Percentiles rank a stretch among this genome's conserved stretches.
Evolutionary conservation across 371 early-diverging fungal species (phyloP).

Genomic region (Mortierella sp.): DNA sequence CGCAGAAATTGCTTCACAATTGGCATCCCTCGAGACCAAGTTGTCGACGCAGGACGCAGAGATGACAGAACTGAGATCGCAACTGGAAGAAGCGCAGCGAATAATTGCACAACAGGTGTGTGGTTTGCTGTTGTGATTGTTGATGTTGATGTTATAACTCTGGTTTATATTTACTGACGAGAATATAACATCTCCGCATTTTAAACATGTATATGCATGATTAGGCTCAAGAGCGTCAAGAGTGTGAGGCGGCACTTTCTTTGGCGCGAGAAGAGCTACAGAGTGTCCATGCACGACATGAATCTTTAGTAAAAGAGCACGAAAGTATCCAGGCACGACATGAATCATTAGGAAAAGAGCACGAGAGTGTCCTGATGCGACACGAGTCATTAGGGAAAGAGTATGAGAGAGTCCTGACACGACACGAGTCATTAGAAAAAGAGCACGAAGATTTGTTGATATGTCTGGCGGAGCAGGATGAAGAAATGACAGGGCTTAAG

Average conservation of each 20-base stretch:
- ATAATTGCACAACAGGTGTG: constrained; percentile 22
- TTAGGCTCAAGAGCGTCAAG: constrained; percentile 34
- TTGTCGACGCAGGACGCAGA: constrained; percentile 50
- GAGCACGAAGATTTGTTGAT: constrained; percentile 95
- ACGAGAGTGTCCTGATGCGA: constrained; percentile 61
- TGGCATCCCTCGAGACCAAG: constrained; percentile 47
- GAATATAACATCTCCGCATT: neutral
- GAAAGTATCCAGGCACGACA: constrained; percentile 5
- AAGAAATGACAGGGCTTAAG: constrained; percentile 46
- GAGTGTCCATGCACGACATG: constrained; percentile 52
- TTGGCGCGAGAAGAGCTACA: constrained; percentile 57
- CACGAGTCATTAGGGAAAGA: no score
- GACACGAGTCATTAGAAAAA: constrained; percentile 68
- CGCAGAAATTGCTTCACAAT: constrained; percentile 50
- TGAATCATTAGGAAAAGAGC: constrained; percentile 79
- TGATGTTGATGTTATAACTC: neutral
- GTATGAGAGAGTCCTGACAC: no score
- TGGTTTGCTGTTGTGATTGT: neutral
- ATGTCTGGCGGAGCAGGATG: constrained; percentile 74
- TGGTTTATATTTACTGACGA: neutral
- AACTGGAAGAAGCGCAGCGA: constrained; percentile 27
- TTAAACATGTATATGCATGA: no score
- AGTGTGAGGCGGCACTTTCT: constrained; percentile 30
- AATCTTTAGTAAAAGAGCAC: no score
- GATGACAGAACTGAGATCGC: constrained; percentile 43